Base-by-base conservation (phyloP, 2,329 filamentous ascomycete genomes). In the Thyridium curvatum region DNA sequence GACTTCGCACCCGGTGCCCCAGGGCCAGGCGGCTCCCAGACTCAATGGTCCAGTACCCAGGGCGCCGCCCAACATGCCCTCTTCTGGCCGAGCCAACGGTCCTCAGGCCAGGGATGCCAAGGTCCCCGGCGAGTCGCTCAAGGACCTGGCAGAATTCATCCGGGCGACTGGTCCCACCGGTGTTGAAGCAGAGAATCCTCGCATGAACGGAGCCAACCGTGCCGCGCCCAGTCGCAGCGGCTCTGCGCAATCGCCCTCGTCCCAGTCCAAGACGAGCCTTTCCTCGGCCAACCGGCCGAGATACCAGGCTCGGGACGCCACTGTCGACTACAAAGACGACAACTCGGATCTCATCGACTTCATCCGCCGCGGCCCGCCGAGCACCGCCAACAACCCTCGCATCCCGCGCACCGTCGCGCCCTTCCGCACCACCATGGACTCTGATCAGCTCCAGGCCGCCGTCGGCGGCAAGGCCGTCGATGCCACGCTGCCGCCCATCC, bases 271-370 rank as follows among this genome's bases (percentile, higher is more conserved):
- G 6, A 54, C 59, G 14, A 63, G 61, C 39, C 18, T 40, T 8
- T 54, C 45, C 46, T 50, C 46, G 40, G 34, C 46, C 15, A 70
- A 58, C 44, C 67, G 73, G 41, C 67, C 65, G 34, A 77, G 76
- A 42, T 71, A 84, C 35, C 75, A 84, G 59, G 81, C 91, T 41
- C 84, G 88, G 35, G 82, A 88, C 44, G 78, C 86, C 30, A 70
- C 73, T 32, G 72, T 79, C 13, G 72, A 80, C 36, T 67, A 66
- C 41, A 72, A 70, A 37, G 78, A 79, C 37, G 82, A 82, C 47
- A 94, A 82, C 41, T 85, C 86, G 12, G 93, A 96, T 44, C 67
- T 98, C 41, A 95, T 96, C 48, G 90, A 97, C 56, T 97, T 98
- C 59, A 94, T 98, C 47, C 82, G 90, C 34, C 82, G 87, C 55